Base-by-base conservation (phyloP, 176 grass and related monocot genomes). In the Aegilops sharonensis region DNA sequence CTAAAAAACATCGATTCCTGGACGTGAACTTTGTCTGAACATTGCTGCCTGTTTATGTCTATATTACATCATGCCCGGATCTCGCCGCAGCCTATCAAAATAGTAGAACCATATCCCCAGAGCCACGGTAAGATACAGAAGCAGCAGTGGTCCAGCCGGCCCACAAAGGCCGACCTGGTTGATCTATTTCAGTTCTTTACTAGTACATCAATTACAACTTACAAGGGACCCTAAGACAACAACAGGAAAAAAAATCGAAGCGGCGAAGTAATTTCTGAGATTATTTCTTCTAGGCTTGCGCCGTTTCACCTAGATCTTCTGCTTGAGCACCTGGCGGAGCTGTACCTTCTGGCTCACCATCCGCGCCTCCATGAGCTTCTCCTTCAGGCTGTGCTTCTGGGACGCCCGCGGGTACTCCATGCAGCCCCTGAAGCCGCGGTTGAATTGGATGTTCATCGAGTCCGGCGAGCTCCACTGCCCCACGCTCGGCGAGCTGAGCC, bases 321-420 rank as follows among this genome's bases (percentile, higher is more conserved):
- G 97, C 79, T 92, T 89, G 37, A 98, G 94, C 32, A 98, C 92
- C 31, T 98, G 97, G 21, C 94, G 93, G 54, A 98, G 81, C 94
- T 98, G 97, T 18, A 98, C 75, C 82, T 96, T 98, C 80, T 94
- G 93, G 85, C 59, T 94, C 80, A 96, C 97, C 94, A 92, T 96
- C 71, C 97, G 93, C 23, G 94, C 97, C 77, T 99, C 94, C 84
- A 96, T 88, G 25, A 99, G 87, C 70, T 99, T 95, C 3, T 92
- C 83, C 77, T 99, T 96, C 87, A 99, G 84, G 83, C 94, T 99
- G 52, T 99, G 90, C 80, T 96, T 99, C 81, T 99, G 94, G 40
- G 85, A 85, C 47, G 83, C 85, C 85, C 87, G 70, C 8, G 94
- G 90, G 84, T 95, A 96, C 83, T 99, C 94, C 8, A 96, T 99